Evolutionary conservation across 2,329 filamentous ascomycete genomes (phyloP), one percentile per base, ranked within the genome.

Genomic region (Fusarium liriodendri): DNA sequence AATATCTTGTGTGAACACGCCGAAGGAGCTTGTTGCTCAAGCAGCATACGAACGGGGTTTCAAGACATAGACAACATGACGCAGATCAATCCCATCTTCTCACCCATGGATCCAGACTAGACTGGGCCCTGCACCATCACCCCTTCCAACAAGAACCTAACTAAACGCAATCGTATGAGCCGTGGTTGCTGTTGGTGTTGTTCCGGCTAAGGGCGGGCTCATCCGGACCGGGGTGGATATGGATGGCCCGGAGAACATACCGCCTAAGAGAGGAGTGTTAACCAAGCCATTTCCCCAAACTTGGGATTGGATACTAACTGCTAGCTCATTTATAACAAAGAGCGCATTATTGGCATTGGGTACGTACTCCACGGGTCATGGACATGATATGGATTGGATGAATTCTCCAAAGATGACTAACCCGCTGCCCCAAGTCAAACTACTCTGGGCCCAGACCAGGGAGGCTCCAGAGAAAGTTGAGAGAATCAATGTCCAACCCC

Each of bases 381-480:
- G 5, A 9, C 5, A 22, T 27, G 20, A 25, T 2, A 4, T 42
- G 10, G 9, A 27, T 38, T 18, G 16, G 55, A 18, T 14, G 22
- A 13, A 27, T 29, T 29, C 8, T 63, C 20, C 32, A 6, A 18
- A 54, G 11, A 37, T 7, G 11, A 13, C 22, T n/a, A 22, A 13
- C 22, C 50, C 8, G 5, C 25, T 54, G 37, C 9, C 40, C 35
- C 1, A 71, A 57, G 3, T 20, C 55, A 4, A 47, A 35, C 16
- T 55, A 62, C 4, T 60, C 68, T 25, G 60, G 58, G 3, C 40
- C 67, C n/a, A 72, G n/a, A 4, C 66, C 70, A 2, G 70, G 68
- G 4, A 72, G 47, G 22, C 68, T 72, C 70, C 70, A 72, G 14
- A 72, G 29, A 22, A 72, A 72, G 54, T 72, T 68, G 14, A 72